Evolutionary conservation across 163 green algal genomes (phyloP).

Genomic region (Smithsoniella earleae): DNA sequence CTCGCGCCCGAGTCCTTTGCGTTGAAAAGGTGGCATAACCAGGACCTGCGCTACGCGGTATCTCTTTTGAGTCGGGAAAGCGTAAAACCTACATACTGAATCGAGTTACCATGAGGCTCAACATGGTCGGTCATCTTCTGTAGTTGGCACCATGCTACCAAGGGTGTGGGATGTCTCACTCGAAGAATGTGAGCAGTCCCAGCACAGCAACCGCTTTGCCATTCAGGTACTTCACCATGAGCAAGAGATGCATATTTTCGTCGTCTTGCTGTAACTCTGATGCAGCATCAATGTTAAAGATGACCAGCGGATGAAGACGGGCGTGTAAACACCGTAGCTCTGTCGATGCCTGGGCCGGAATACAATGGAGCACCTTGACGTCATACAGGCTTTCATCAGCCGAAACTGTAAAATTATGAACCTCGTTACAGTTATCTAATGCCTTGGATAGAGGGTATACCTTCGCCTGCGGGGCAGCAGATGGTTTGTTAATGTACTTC

Average conservation of each 20-base stretch:
- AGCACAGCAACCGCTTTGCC: neutral
- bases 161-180: neutral
- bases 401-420: no score
- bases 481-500: no score
- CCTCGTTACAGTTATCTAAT: no score
- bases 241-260: constrained; percentile 21
- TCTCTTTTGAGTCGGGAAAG: neutral
- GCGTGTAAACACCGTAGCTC: constrained; percentile 4
- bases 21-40: neutral
- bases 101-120: no score
- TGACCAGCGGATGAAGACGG: neutral
- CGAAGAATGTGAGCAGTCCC: constrained; percentile 17
- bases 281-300: constrained; percentile 6
- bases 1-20: neutral
- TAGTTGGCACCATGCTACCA: no score
- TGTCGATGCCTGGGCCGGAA: neutral
- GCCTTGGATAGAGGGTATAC: no score
- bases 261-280: constrained; percentile 20
- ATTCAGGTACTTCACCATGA: neutral
- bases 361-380: neutral
- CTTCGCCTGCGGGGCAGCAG: no score
- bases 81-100: constrained; percentile 26
- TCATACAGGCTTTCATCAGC: no score
- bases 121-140: no score
- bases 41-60: constrained; percentile 27